These are phyloP conservation scores for Dictyostelium discoideum DNA, from an alignment of 78 protist genomes.

Conservation along the genomic window DNA sequence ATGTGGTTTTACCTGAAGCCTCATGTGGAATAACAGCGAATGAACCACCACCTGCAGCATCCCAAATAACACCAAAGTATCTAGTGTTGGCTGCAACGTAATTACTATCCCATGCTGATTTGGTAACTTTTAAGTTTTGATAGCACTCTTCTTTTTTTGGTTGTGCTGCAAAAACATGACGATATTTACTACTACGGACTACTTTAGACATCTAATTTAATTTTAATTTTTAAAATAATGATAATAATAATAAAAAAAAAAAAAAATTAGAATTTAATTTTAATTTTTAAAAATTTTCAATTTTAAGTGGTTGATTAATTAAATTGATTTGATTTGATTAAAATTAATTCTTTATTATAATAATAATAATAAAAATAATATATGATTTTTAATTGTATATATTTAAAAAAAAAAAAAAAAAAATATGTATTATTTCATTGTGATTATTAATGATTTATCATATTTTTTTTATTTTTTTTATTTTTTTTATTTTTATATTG, in stretches of 20 bases:
- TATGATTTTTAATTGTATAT: too few relatives aligned
- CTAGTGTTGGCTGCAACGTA: conserved; percentile 88
- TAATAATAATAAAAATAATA: too few relatives aligned
- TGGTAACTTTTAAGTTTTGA: conserved; percentile 84
- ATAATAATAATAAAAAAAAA: too few relatives aligned
- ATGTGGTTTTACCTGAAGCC: conserved; percentile 26
- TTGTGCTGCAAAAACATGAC: conserved; percentile 94
- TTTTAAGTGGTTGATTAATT: background rate
- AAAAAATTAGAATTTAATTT: background rate
- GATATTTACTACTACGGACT: conserved; percentile 93
- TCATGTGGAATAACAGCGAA: conserved; percentile 85
- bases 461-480: too few relatives aligned
- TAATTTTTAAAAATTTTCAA: background rate
- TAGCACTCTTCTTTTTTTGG: conserved; percentile 88
- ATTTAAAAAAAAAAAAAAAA: too few relatives aligned
- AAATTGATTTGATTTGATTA: background rate
- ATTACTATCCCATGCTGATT: conserved; percentile 93
- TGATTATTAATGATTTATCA: too few relatives aligned
- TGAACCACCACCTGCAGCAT: conserved; percentile 96
- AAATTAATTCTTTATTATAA: too few relatives aligned
- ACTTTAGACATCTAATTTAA: conserved; percentile 68
- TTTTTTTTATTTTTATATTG: too few relatives aligned
- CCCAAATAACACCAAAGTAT: conserved; percentile 93
- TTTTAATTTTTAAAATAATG: background rate
- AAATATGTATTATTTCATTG: too few relatives aligned